Base-by-base conservation (phyloP, 164 flowering plant species). In the Umbilicus rupestris region DNA sequence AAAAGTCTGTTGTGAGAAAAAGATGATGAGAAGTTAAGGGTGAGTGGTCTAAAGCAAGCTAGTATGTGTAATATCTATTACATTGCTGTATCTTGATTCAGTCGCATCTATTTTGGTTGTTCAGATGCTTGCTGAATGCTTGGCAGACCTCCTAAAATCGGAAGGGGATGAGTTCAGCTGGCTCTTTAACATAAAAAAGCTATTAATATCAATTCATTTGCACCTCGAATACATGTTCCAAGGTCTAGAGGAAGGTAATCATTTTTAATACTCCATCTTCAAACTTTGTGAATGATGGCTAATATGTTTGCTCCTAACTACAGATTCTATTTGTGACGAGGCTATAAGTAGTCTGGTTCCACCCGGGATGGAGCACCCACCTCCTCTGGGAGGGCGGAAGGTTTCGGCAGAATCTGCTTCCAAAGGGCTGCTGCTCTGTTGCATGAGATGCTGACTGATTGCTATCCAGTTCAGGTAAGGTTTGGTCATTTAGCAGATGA, bases 81-180 rank as follows among this genome's bases (percentile, higher is more conserved):
- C 42, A 1, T 62, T 44, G 52, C 31, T n/a, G 14, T 52, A 65
- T 19, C 62, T 20, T 52, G 29, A 17, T 9, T 14, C 8, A 10
- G 16, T 24, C 29, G 22, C 65, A 49, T 52, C 30, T 62, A 9
- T 65, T 63, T 73, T 65, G 42, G 47, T 20, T n/a, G n/a, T 76
- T 66, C 84, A 93, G 98, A 87, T 81, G 60, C 80, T 88, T 62
- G 85, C 82, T 45, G 60, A 74, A 70, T 81, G 86, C 74, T 80
- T 93, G 49, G 89, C 97, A 69, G 70, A 81, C 65, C 97, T 93
- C 65, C 95, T 97, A 37, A 85, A n/a, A 73, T 75, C 89, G 19
- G 83, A 66, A 79, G 95, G 96, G 66, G 91, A 93, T 72, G 92
- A 83, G 62, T 85, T 73, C 37, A 83, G 85, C 80, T 93, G 98